These are phyloP conservation scores for Fennellomyces sp. DNA, from an alignment of 371 early-diverging fungal genomes.

Conservation along the genomic window DNA sequence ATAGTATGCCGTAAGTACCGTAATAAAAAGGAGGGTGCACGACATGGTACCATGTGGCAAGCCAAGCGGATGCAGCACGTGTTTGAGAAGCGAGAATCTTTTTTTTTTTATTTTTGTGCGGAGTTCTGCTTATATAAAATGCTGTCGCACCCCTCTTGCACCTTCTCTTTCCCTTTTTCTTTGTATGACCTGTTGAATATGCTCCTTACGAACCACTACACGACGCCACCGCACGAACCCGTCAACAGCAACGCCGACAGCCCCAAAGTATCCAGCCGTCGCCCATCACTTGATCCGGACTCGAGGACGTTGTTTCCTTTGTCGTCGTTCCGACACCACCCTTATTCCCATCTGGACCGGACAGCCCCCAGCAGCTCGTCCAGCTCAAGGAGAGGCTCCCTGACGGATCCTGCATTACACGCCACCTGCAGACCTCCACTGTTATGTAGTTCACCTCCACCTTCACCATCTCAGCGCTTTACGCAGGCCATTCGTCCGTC, in stretches of 20 bases:
- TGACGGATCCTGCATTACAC: slow-evolving; percentile 31
- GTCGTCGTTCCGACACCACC: slow-evolving; percentile 27
- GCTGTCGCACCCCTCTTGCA: neutral
- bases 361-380: slow-evolving; percentile 19
- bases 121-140: neutral
- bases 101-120: neutral
- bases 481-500: slow-evolving; percentile 14
- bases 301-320: slow-evolving; percentile 23
- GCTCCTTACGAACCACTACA: slow-evolving; percentile 21
- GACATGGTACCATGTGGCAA: slow-evolving; percentile 1
- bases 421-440: slow-evolving; percentile 20
- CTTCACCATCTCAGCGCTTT: slow-evolving; percentile 23
- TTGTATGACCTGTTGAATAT: slow-evolving; percentile 8
- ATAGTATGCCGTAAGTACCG: neutral
- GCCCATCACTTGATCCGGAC: slow-evolving; percentile 22
- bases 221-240: slow-evolving; percentile 15
- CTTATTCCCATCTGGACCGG: slow-evolving; percentile 27
- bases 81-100: no score
- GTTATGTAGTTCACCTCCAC: slow-evolving; percentile 29
- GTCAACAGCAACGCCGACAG: neutral
- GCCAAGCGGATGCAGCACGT: slow-evolving; percentile 3
- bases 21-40: neutral
- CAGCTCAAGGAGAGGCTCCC: slow-evolving; percentile 34
- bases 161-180: slow-evolving; percentile 16
- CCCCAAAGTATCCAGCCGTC: slow-evolving; percentile 6